Evolutionary conservation across 1,284 basidiomycete species (phyloP).

Genomic region (Boletus mariae): DNA sequence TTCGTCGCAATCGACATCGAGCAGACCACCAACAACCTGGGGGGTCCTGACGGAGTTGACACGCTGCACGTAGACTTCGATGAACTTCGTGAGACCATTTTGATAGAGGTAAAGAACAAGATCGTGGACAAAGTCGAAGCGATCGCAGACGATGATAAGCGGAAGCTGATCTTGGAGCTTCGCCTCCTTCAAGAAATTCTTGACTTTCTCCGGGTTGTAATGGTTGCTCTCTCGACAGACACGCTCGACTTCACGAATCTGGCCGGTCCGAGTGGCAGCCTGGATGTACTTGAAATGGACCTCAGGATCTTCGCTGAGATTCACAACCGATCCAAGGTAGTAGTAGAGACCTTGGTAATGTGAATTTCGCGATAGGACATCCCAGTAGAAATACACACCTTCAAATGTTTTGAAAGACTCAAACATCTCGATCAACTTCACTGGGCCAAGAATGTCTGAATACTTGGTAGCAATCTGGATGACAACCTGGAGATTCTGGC

Average conservation of each 20-base stretch:
- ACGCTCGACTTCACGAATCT: slow-evolving; percentile 98
- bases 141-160: slow-evolving; percentile 99
- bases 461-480: slow-evolving; percentile 99
- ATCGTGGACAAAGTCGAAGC: slow-evolving; percentile 99
- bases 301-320: slow-evolving; percentile 93
- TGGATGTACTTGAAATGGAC: slow-evolving; percentile 99
- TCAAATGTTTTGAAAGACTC: slow-evolving; percentile 98
- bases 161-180: slow-evolving; percentile 96
- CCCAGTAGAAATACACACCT: slow-evolving; percentile 39
- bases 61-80: slow-evolving; percentile 98
- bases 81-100: slow-evolving; percentile 95
- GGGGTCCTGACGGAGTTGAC: slow-evolving; percentile 98
- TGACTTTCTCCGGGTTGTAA: slow-evolving; percentile 99
- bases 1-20: slow-evolving; percentile 99
- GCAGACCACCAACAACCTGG: slow-evolving; percentile 95
- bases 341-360: slow-evolving; percentile 82
- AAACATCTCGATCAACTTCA: slow-evolving; percentile 98
- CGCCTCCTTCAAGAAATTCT: slow-evolving; percentile 99
- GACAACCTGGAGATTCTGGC: slow-evolving; percentile 95
- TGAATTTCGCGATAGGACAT: background rate
- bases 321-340: slow-evolving; percentile 96
- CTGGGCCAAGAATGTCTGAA: slow-evolving; percentile 95
- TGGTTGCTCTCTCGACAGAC: slow-evolving; percentile 96
- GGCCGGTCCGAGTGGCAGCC: slow-evolving; percentile 96
- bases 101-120: slow-evolving; percentile 99